phyloP scores from a whole-genome alignment of 768 basidiomycete genomes.

The Podaxis sp. region DNA sequence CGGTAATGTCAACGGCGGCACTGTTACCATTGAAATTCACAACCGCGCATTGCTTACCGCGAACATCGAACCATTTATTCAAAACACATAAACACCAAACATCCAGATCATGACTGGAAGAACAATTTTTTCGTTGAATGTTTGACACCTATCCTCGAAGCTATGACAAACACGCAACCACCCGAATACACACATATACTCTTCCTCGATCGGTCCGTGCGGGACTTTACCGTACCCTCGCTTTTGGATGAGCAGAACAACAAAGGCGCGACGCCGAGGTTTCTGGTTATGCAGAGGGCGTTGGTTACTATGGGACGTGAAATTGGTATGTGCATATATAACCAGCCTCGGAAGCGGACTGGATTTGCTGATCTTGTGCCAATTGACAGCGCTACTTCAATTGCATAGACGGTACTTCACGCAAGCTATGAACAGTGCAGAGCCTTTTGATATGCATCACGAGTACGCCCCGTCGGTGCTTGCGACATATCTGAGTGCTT shows the following conservation, averaged over 20 bases:
- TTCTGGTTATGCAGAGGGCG: slow-evolving; percentile 64
- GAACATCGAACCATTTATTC: neutral
- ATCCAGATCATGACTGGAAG: slow-evolving; percentile 72
- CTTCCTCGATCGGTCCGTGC: slow-evolving; percentile 51
- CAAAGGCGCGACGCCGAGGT: slow-evolving; percentile 42
- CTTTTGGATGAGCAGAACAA: slow-evolving; percentile 44
- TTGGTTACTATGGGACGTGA: slow-evolving; percentile 61
- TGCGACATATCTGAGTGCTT: slow-evolving; percentile 63
- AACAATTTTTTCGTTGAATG: slow-evolving; percentile 63
- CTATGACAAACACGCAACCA: slow-evolving; percentile 48
- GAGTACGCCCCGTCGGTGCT: slow-evolving; percentile 68
- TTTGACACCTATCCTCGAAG: slow-evolving; percentile 61
- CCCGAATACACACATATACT: slow-evolving; percentile 53
- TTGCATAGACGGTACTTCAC: slow-evolving; percentile 69
- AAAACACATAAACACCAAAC: neutral
- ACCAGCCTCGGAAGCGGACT: neutral
- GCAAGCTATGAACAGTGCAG: slow-evolving; percentile 55
- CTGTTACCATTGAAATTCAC: neutral
- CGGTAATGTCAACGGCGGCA: neutral
- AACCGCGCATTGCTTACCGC: no score
- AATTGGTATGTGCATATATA: slow-evolving; percentile 43
- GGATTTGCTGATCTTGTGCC: neutral
- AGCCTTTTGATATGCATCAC: slow-evolving; percentile 58
- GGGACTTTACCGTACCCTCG: slow-evolving; percentile 55
- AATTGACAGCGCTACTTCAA: slow-evolving; percentile 55